Percentiles rank a stretch among this genome's conserved stretches.
phyloP scores from a whole-genome alignment of 805 yeast species.

The Cyberlindnera mississippiensis region DNA sequence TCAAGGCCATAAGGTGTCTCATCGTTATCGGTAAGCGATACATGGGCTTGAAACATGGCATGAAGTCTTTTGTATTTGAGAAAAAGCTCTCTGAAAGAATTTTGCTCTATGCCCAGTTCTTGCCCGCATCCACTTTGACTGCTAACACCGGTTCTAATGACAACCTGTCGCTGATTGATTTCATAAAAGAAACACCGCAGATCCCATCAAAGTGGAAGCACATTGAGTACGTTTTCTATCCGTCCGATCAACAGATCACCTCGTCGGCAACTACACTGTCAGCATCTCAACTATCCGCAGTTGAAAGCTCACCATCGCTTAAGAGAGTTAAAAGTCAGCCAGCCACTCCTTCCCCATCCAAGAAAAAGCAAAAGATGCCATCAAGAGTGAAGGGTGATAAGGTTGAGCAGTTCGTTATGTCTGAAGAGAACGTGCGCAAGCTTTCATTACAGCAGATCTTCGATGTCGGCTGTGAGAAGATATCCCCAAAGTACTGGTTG shows the following conservation, averaged over 20 bases:
- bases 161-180: slow-evolving; percentile 44
- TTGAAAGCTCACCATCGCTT: slow-evolving; percentile 14
- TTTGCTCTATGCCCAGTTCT: slow-evolving; percentile 45
- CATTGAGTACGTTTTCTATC: slow-evolving; percentile 51
- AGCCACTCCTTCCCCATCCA: slow-evolving; percentile 18
- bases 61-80: slow-evolving; percentile 20
- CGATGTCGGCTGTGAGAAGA: slow-evolving; percentile 50
- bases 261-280: neutral
- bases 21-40: slow-evolving; percentile 59
- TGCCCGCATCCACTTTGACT: slow-evolving; percentile 44
- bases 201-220: slow-evolving; percentile 55
- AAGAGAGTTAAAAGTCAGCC: slow-evolving; percentile 15
- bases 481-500: slow-evolving; percentile 63
- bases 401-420: slow-evolving; percentile 45
- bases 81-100: slow-evolving; percentile 27
- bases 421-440: slow-evolving; percentile 54
- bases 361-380: slow-evolving; percentile 14
- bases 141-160: slow-evolving; percentile 33
- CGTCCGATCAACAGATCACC: slow-evolving; percentile 3
- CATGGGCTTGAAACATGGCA: slow-evolving; percentile 35
- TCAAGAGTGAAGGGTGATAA: slow-evolving; percentile 32
- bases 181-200: slow-evolving; percentile 38
- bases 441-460: slow-evolving; percentile 56
- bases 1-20: slow-evolving; percentile 57
- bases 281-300: slow-evolving; percentile 4